Evolutionary conservation across 345 rosid genomes (phyloP), one percentile per base, ranked within the genome.

Genomic region (Passiflora organensis): DNA sequence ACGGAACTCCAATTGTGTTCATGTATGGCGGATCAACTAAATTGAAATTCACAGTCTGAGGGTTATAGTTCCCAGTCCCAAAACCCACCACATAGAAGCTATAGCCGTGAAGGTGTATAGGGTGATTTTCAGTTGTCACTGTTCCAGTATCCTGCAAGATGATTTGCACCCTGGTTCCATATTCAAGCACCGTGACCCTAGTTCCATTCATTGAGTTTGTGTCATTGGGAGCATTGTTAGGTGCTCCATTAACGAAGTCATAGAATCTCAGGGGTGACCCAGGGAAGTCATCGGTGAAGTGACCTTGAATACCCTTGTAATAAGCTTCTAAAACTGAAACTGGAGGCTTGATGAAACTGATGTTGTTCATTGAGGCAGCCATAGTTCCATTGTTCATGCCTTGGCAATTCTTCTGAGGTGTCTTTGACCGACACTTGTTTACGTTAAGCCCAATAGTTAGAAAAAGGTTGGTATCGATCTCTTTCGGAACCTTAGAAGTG

Each of bases 1-100:
- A 88, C 0, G 95, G 95, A 41, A 89, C 95, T 60, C 93, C 97
- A 22, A 89, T 81, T 32, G 88, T 84, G 81, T 84, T 89, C 86
- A 84, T 72, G 52, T 77, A 80, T 42, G 95, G 93, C 5, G 97
- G 95, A 76, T 89, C 95, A 13, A 77, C 76, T 54, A 89, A 43
- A 71, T 86, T 86, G 46, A 84, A 74, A 13, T 36, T 49, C 19
- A 75, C 78, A 10, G 81, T 70, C 70, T 38, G 75, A 13, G 84
- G 75, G 39, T 84, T 71, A 22, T 79, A 89, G 63, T 86, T 75
- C 5, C 95, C 93, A 4, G 63, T 59, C 15, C 95, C 97, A 24
- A 67, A 84, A 16, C 86, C 97, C 6, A 84, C 76, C 6, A 89
- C 95, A 41, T 84, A 81, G 71, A 89, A 89, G 72, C 82, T 89